Evolutionary conservation across 768 basidiomycete genomes (phyloP), one percentile per base, ranked within the genome.

Genomic region (Boletus pseudopeckii): DNA sequence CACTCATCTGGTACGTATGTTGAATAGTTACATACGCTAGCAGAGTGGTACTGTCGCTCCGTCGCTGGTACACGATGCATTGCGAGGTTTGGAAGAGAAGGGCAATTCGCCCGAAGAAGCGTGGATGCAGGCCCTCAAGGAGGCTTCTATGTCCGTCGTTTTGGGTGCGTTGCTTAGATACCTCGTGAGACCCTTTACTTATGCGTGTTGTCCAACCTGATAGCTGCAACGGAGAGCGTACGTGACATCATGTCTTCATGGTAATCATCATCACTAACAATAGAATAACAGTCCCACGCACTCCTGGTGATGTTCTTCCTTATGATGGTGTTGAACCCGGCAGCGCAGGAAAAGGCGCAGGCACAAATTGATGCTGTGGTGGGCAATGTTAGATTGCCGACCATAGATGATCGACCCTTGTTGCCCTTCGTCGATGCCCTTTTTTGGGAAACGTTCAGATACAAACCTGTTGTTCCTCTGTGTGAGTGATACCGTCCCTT

Each of bases 371-470:
- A 57, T 22, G n/a, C 44, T 34, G 45, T 47, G 6, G 36, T 57
- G n/a, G 55, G 56, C 2, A 52, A 30, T 5, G 30, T 18, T 2
- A 52, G 56, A 33, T 18, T 57, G 9, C 56, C 56, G 1, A 47
- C 56, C 3, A 42, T 58, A 20, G 24, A 58, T 10, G 56, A 57
- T 43, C 55, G 56, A 34, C 48, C 55, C 2, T 34, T 36, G 13
- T 28, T 57, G 3, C 56, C 56, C 13, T 57, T 41, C 36, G 13
- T 58, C 1, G 56, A 57, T 20, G 56, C 56, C 11, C 15, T 57
- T 22, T 32, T 51, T 10, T 18, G 56, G 37, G 56, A 57, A 34
- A n/a, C 18, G 5, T 11, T 46, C 8, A 45, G 56, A 20, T 57
- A 7, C 18, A 20, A 15, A 10, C 48, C 56, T 5, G 9, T 39